These are phyloP conservation scores for Xerocomellus intermedius DNA, from an alignment of 768 basidiomycete genomes.

Conservation along the genomic window DNA sequence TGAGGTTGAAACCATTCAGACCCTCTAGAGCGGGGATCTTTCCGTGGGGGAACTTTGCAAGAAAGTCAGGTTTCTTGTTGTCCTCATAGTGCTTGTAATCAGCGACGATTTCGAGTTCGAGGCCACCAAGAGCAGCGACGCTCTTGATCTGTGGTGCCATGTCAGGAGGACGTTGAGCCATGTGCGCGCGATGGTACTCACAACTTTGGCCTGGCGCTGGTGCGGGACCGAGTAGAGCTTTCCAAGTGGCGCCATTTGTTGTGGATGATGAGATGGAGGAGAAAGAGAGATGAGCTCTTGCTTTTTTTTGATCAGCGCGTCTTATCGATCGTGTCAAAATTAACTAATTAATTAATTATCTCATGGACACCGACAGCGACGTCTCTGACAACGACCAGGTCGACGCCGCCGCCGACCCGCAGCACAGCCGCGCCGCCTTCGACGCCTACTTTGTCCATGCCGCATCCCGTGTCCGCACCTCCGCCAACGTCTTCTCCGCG, in stretches of 20 bases:
- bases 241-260: constrained; percentile 57
- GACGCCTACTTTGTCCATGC: constrained; percentile 82
- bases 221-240: constrained; percentile 56
- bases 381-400: constrained; percentile 29
- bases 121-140: constrained; percentile 56
- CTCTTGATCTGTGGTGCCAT: constrained; percentile 44
- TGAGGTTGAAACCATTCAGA: constrained; percentile 72
- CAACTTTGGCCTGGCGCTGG: constrained; percentile 44
- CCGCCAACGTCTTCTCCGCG: constrained; percentile 74
- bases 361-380: constrained; percentile 31
- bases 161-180: neutral
- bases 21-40: constrained; percentile 85
- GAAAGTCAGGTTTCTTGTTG: constrained; percentile 70
- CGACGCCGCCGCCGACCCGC: constrained; percentile 4
- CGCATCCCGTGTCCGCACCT: constrained; percentile 65
- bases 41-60: constrained; percentile 73
- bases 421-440: constrained; percentile 53
- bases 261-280: constrained; percentile 23
- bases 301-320: constrained; percentile 25
- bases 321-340: constrained; percentile 30
- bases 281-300: constrained; percentile 4
- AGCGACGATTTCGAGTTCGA: constrained; percentile 53
- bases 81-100: constrained; percentile 59
- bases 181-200: constrained; percentile 26
- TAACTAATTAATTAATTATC: constrained; percentile 20